Evolutionary conservation across 2,329 filamentous ascomycete genomes (phyloP).

Genomic region (Emydomyces testavorans): DNA sequence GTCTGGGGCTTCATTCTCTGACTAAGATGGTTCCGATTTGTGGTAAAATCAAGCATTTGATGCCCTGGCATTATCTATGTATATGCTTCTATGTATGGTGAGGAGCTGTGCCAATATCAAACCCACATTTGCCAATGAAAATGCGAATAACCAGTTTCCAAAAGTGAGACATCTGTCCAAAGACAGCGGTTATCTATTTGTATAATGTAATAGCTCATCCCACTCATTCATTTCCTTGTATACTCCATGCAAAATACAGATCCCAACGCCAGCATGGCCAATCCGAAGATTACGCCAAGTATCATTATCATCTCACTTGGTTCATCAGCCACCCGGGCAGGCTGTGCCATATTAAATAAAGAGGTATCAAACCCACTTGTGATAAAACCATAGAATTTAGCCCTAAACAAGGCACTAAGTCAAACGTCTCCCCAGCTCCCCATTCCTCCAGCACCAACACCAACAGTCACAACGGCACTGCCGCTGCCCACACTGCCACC

Average conservation of each 20-base stretch:
- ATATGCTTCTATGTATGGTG: background rate
- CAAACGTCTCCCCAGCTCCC: constrained; percentile 70
- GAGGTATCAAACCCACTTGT: background rate
- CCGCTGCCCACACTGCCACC: constrained; percentile 69
- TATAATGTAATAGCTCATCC: background rate
- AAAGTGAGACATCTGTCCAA: background rate
- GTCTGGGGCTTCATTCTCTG: background rate
- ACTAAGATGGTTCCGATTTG: background rate
- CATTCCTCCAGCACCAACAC: constrained; percentile 53
- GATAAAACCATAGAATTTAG: too few relatives aligned
- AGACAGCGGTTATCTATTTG: too few relatives aligned
- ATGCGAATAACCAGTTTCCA: background rate
- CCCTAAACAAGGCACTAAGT: background rate
- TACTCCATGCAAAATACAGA: background rate
- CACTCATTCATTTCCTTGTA: background rate
- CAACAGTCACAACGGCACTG: constrained; percentile 56
- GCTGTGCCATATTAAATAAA: background rate
- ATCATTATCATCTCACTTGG: background rate
- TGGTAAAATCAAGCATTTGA: background rate
- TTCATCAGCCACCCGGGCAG: background rate
- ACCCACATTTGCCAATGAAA: background rate
- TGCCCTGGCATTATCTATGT: background rate
- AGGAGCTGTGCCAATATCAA: background rate
- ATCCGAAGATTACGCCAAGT: too few relatives aligned
- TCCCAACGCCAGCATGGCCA: background rate